These are phyloP conservation scores for Astrothelium macrocarpum DNA, from an alignment of 495 filamentous ascomycete species.

Conservation along the genomic window DNA sequence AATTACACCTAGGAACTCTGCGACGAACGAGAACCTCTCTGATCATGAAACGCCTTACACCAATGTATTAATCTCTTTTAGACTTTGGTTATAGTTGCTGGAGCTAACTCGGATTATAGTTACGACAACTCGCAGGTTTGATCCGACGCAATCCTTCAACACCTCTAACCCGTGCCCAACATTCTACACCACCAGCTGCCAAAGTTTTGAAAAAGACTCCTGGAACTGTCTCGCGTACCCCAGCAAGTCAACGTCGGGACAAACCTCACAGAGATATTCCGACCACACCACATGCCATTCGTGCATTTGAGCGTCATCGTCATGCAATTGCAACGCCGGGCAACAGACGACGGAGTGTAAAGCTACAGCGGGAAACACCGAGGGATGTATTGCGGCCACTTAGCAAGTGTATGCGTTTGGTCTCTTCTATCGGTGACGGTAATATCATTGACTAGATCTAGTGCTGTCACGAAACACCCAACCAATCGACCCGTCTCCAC, in stretches of 20 bases:
- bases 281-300: constrained; percentile 63
- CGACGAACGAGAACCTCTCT: neutral
- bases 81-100: neutral
- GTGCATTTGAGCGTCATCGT: constrained; percentile 59
- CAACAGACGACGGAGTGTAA: constrained; percentile 53
- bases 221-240: neutral
- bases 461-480: constrained; percentile 50
- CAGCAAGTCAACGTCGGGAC: neutral
- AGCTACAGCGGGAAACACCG: constrained; percentile 64
- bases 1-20: constrained; percentile 6
- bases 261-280: constrained; percentile 22
- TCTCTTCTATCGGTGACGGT: neutral
- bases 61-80: neutral
- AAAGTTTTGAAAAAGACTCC: neutral
- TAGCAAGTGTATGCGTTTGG: constrained; percentile 35
- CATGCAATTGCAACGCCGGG: constrained; percentile 65
- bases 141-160: neutral
- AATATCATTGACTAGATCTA: neutral
- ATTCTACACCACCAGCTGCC: neutral
- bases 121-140: constrained; percentile 4
- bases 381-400: constrained; percentile 60
- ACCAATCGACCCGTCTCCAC: constrained; percentile 51
- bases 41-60: constrained; percentile 5
- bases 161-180: neutral
- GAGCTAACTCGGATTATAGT: neutral